phyloP scores from a whole-genome alignment of 1,284 basidiomycete genomes.

The Fomitopsis palustris region DNA sequence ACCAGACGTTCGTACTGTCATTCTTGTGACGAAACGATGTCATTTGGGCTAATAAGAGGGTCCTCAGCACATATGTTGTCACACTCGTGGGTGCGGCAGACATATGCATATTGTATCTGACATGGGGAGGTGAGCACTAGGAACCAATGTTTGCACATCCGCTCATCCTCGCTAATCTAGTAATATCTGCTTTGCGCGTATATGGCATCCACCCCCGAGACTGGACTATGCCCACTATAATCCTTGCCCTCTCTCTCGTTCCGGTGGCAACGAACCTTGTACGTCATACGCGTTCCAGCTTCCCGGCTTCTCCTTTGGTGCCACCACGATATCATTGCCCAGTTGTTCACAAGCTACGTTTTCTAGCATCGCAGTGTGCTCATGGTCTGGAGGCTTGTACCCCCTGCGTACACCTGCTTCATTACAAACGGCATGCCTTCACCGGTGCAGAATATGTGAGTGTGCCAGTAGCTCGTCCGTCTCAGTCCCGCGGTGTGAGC shows the following conservation, averaged over 20 bases:
- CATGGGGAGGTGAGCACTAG: not conserved
- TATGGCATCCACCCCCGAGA: not conserved
- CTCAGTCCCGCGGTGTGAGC: not conserved
- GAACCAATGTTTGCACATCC: not conserved
- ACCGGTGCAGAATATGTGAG: not conserved
- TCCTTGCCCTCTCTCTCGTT: not conserved
- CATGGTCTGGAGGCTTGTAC: not conserved
- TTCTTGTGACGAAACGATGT: not conserved
- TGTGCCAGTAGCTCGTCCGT: not conserved
- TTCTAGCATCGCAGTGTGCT: not conserved
- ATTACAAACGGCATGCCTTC: not conserved
- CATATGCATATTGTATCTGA: not conserved
- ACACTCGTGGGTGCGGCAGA: not conserved
- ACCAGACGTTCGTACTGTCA: not conserved
- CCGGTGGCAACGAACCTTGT: not conserved
- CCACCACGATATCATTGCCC: not conserved
- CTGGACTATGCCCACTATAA: not conserved
- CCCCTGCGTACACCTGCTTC: not conserved
- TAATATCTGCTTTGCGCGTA: not conserved
- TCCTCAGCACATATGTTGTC: not conserved
- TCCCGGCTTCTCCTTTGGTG: not conserved
- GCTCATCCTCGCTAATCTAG: not conserved
- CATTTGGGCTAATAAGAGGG: not conserved
- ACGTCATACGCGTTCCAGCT: not conserved
- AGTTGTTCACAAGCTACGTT: not conserved